phyloP scores from a whole-genome alignment of 2,329 filamentous ascomycete genomes.

The Calonectria henricotiae region DNA sequence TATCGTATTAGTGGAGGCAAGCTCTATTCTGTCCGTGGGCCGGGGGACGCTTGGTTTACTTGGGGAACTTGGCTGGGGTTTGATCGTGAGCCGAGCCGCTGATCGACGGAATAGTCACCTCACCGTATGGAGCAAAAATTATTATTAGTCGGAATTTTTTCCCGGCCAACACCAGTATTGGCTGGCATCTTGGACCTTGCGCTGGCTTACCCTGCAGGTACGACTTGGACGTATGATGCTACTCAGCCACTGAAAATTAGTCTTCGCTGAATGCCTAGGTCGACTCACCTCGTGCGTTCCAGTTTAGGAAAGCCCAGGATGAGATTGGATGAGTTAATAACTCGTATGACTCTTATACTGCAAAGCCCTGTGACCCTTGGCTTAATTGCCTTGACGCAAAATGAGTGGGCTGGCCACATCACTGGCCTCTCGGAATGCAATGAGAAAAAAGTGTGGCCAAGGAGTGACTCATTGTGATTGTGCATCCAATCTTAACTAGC shows the following conservation, averaged over 20 bases:
- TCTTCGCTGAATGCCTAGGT: slow-evolving; percentile 1
- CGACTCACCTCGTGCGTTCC: slow-evolving; percentile 10
- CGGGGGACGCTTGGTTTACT: too few species aligned
- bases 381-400: slow-evolving; percentile 13
- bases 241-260: slow-evolving; percentile 19
- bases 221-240: neutral
- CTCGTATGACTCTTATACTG: slow-evolving; percentile 36
- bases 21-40: too few species aligned
- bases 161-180: too few species aligned
- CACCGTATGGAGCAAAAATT: neutral
- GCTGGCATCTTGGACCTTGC: neutral
- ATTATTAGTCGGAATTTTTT: neutral
- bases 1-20: too few species aligned
- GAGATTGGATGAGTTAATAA: slow-evolving; percentile 21
- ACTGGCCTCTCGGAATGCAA: slow-evolving; percentile 20
- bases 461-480: slow-evolving; percentile 35
- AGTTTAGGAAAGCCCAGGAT: neutral
- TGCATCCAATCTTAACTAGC: slow-evolving; percentile 19
- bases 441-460: slow-evolving; percentile 24
- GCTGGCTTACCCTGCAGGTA: neutral
- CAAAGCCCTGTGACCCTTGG: slow-evolving; percentile 4
- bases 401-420: slow-evolving; percentile 28
- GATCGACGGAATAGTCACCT: neutral
- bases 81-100: too few species aligned
- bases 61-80: too few species aligned